Evolutionary conservation across 106 monocot species (phyloP), one percentile per base, ranked within the genome.

Genomic region (Hemerocallis citrina): DNA sequence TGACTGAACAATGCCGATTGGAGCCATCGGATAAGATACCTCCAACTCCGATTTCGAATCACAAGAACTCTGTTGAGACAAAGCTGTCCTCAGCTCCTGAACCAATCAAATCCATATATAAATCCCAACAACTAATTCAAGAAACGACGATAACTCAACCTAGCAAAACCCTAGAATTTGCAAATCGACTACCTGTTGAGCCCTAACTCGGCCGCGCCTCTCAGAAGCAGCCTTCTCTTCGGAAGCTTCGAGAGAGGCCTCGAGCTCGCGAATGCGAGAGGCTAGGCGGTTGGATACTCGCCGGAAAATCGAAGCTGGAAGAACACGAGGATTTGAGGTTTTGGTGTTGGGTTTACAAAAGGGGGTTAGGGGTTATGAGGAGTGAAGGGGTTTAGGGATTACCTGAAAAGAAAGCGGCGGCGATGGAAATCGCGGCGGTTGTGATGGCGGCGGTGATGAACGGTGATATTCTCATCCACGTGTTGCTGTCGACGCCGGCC

Each of bases 171-270:
- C n/a, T 6, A 15, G 0, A 17, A 14, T 57, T 22, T 10, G 27
- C n/a, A n/a, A n/a, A n/a, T n/a, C n/a, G n/a, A 12, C 22, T 27
- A 91, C 90, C 77, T 96, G 86, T 67, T 96, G 95, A 47, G 84
- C 83, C 13, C 80, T 61, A 37, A 81, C 76, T 35, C 95, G 69
- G 19, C 95, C 95, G 13, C 87, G 77, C 68, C 95, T 69, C 67
- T 96, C 95, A 35, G 81, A 67, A 30, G 86, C 76, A 51, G 60
- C 64, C 62, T 79, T 84, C 69, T 84, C 74, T 21, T 41, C 0
- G 11, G 86, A 68, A 20, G 64, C 68, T 17, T 73, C 71, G 27
- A 96, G 74, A 41, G 81, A 91, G 12, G 58, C 61, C 73, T 96
- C 95, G 21, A 96, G 74, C 44, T 84, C 74, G 31, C 63, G 46